A percentile compares a stretch with the other conserved stretches of the same genome.
Evolutionary conservation across 148 eudicot species (phyloP).

Genomic region (Talinum fruticosum): DNA sequence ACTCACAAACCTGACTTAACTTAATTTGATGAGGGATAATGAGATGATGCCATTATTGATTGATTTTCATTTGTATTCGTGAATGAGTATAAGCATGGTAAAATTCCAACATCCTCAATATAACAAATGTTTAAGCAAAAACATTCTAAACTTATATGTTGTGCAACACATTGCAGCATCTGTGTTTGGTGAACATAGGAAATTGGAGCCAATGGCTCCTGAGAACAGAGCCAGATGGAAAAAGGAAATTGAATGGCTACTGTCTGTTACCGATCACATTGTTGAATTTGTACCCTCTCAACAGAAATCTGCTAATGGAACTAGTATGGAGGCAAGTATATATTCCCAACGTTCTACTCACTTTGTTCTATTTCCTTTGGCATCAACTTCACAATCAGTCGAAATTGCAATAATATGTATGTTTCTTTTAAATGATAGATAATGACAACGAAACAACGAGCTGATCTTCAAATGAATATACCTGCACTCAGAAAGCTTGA

Average conservation of each 20-base stretch:
- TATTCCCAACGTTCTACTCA: background rate
- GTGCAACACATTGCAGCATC: slow-evolving; percentile 40
- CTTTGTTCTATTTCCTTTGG: background rate
- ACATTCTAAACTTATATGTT: background rate
- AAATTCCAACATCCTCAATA: too few species aligned
- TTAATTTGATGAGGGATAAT: too few species aligned
- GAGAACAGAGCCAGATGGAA: slow-evolving; percentile 61
- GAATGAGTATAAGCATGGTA: background rate
- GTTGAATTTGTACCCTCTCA: slow-evolving; percentile 54
- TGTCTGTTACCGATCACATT: slow-evolving; percentile 54
- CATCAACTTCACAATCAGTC: background rate
- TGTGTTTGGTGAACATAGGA: slow-evolving; percentile 64
- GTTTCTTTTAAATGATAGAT: slow-evolving; percentile 37
- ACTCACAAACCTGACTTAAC: too few species aligned
- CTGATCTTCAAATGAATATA: slow-evolving; percentile 66
- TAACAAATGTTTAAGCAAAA: too few species aligned
- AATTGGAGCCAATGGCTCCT: slow-evolving; percentile 47
- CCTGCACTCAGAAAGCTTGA: slow-evolving; percentile 89
- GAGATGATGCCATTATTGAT: too few species aligned
- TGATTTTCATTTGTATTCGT: background rate
- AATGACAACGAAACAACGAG: slow-evolving; percentile 77
- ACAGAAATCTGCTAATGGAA: slow-evolving; percentile 56
- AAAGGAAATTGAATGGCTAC: slow-evolving; percentile 68
- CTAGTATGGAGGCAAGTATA: slow-evolving; percentile 47
- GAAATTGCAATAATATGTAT: background rate